These are phyloP conservation scores for Carallia brachiata DNA, from an alignment of 345 rosid genomes.

Conservation along the genomic window DNA sequence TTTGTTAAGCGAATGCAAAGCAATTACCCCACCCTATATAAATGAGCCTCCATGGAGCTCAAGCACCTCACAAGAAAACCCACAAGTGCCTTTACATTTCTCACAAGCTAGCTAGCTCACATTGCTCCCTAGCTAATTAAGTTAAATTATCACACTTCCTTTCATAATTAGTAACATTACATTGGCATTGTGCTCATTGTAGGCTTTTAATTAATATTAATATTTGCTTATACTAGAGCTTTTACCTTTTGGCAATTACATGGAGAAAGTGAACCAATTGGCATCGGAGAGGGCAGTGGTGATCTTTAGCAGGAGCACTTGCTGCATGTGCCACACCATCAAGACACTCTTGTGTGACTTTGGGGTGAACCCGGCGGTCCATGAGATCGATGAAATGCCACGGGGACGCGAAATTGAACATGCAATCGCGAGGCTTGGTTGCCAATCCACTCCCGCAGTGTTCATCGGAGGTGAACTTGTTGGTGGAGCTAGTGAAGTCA, in stretches of 20 bases:
- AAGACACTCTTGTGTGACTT: conserved; percentile 61
- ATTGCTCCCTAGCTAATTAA: not conserved
- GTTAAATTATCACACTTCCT: not conserved
- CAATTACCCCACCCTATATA: conserved; percentile 25
- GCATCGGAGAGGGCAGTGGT: conserved; percentile 79
- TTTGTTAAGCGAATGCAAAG: not conserved
- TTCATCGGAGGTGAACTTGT: conserved; percentile 81
- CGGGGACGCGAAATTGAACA: conserved; percentile 76
- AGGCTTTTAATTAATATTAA: not conserved
- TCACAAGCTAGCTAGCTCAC: not conserved
- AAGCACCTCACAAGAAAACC: conserved; percentile 12
- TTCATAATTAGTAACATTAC: too few species aligned
- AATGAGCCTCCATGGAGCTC: conserved; percentile 4
- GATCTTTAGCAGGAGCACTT: conserved; percentile 76
- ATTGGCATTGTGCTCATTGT: too few species aligned
- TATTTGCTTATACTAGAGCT: too few species aligned
- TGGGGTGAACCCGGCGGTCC: conserved; percentile 66
- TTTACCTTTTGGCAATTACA: conserved; percentile 3
- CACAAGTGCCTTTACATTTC: not conserved
- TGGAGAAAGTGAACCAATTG: conserved; percentile 65
- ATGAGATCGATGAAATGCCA: conserved; percentile 70
- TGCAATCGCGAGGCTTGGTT: conserved; percentile 60
- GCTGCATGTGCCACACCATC: conserved; percentile 83
- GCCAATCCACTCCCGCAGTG: conserved; percentile 60
- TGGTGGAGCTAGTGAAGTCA: conserved; percentile 80